A percentile compares a stretch with the other conserved stretches of the same genome.
These are phyloP conservation scores for Epichloe uncinata DNA, from an alignment of 2,329 filamentous ascomycete species.

Conservation along the genomic window DNA sequence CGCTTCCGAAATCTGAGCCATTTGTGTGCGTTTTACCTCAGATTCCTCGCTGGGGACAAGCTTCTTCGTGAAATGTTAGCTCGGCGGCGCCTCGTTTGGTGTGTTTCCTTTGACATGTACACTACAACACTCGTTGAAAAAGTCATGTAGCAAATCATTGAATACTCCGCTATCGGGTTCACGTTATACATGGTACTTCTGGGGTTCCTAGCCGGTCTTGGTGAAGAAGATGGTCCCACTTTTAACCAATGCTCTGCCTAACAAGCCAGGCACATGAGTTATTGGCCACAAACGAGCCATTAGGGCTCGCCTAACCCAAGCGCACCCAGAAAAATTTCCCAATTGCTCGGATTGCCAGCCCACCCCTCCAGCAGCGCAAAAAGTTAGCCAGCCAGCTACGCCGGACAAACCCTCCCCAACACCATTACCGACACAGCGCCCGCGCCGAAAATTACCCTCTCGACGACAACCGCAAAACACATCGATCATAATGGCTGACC, in stretches of 20 bases:
- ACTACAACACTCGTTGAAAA: too few relatives aligned
- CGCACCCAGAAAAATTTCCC: conserved; percentile 11
- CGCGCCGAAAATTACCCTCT: conserved; percentile 7
- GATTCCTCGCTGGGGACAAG: not conserved
- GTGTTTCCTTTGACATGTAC: too few relatives aligned
- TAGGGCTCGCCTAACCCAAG: conserved; percentile 21
- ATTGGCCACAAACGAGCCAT: conserved; percentile 10
- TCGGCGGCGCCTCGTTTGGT: not conserved
- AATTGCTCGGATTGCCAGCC: conserved; percentile 5
- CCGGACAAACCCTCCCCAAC: conserved; percentile 3
- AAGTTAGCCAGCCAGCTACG: conserved; percentile 10
- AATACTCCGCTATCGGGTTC: too few relatives aligned
- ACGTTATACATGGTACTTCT: too few relatives aligned
- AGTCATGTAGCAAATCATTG: too few relatives aligned
- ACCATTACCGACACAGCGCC: conserved; percentile 7
- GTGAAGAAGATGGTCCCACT: conserved; percentile 4
- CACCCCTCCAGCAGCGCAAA: conserved; percentile 13
- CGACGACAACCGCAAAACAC: conserved; percentile 17
- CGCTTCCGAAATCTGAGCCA: not conserved
- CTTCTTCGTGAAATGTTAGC: not conserved
- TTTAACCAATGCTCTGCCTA: conserved; percentile 6
- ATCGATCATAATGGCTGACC: conserved; percentile 58
- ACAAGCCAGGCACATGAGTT: conserved; percentile 9
- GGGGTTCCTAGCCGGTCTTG: not conserved
- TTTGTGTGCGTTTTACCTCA: not conserved